Evolutionary conservation across 768 basidiomycete genomes (phyloP), one percentile per base, ranked within the genome.

Genomic region (Solioccasus polychromus): DNA sequence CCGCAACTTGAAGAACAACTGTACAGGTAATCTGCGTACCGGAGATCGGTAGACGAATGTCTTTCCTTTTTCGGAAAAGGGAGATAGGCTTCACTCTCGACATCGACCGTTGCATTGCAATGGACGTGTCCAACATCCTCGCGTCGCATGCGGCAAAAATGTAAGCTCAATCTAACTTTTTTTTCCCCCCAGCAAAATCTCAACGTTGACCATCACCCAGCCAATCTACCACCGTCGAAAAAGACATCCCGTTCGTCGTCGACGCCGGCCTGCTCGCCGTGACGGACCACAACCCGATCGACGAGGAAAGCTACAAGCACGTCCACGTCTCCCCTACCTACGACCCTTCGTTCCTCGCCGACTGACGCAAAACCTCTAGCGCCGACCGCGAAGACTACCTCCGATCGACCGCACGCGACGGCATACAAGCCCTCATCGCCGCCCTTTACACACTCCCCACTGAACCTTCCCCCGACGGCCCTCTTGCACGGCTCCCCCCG

Each of bases 211-310:
- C n/a, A n/a, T 15, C 30, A 12, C n/a, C 11, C 47, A 92, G 88
- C 62, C 81, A 83, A 68, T 77, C 82, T 25, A 71, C 79, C 29
- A 66, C 71, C 26, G 83, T 90, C 45, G 83, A 90, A 62, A 92
- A 88, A 63, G 88, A 90, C 42, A 82, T 78, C 8, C 81, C 87
- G 7, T 77, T 91, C 50, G 81, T 85, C 34, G 72, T 92, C 47
- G 96, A 99, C 68, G 60, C 85, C 5, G 94, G 89, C 4, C 76
- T 87, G 32, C 74, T 99, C 17, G 78, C 87, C 5, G 91, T 89
- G 1, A 90, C 90, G 37, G 95, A 99, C 71, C 76, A 77, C 18
- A 94, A 92, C 64, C 81, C 88, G 11, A 81, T 92, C 52, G 92
- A 97, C 64, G 76, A 78, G 38, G 88, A 91, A 45, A 79, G 73